Conservation (phyloP, 2,329 filamentous ascomycete species). For the Aspergillus puulaauensis region DNA sequence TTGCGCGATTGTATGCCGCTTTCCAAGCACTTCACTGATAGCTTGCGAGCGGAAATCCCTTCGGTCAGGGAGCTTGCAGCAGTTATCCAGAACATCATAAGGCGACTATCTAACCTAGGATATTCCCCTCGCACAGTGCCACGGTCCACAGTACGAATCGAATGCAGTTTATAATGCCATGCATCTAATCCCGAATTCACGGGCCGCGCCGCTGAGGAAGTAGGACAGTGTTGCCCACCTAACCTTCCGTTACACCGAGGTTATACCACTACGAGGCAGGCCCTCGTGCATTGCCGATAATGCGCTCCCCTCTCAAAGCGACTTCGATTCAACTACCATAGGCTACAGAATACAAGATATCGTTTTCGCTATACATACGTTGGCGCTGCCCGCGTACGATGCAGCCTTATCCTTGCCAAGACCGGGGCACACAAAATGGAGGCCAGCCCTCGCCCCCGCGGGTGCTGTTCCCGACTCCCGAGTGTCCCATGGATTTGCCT, state of each 20-base stretch:
- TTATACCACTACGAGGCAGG: not conserved
- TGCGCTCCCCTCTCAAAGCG: not conserved
- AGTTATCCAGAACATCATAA: not conserved
- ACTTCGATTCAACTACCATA: not conserved
- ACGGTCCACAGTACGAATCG: no score
- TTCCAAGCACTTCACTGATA: not conserved
- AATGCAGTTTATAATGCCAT: not conserved
- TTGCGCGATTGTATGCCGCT: not conserved
- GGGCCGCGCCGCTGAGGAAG: not conserved
- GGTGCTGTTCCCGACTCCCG: not conserved
- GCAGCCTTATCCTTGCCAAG: constrained; percentile 2
- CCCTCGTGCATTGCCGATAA: not conserved
- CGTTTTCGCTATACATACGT: not conserved
- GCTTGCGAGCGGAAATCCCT: not conserved
- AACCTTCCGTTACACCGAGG: not conserved
- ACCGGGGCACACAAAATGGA: constrained; percentile 1
- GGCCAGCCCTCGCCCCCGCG: not conserved
- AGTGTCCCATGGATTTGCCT: constrained; percentile 1
- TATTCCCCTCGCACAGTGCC: not conserved
- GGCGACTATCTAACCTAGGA: not conserved
- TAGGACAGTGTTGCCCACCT: not conserved
- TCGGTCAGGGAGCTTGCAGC: not conserved
- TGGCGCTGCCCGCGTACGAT: not conserved
- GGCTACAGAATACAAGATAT: not conserved
- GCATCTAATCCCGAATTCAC: no score